Evolutionary conservation across 2,329 filamentous ascomycete species (phyloP).

Genomic region (Hansfordia pulvinata): DNA sequence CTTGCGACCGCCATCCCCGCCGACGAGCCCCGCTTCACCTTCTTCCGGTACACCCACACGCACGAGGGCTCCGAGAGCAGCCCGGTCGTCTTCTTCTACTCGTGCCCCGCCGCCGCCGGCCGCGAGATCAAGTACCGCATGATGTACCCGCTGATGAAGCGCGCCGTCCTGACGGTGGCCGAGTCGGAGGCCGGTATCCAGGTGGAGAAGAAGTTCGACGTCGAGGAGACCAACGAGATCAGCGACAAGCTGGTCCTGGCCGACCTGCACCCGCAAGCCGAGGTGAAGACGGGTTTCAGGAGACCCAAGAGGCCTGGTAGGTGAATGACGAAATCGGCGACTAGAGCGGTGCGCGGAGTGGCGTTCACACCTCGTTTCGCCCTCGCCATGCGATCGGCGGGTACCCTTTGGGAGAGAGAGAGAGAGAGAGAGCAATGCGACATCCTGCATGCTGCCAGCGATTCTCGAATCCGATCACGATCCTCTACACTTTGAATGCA

Average conservation of each 20-base stretch:
- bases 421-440: too few species aligned
- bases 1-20: slow-evolving; percentile 48
- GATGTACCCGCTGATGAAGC: slow-evolving; percentile 65
- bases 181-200: slow-evolving; percentile 50
- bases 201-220: slow-evolving; percentile 58
- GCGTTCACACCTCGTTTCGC: too few species aligned
- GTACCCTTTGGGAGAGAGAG: too few species aligned
- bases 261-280: slow-evolving; percentile 55
- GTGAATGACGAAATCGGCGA: too few species aligned
- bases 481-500: too few species aligned
- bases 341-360: too few species aligned
- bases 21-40: slow-evolving; percentile 62
- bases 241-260: slow-evolving; percentile 50
- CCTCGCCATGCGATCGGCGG: too few species aligned
- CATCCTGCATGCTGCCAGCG: too few species aligned
- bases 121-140: slow-evolving; percentile 72
- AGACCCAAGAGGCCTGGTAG: slow-evolving; percentile 69
- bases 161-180: slow-evolving; percentile 52
- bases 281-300: slow-evolving; percentile 56
- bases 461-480: too few species aligned
- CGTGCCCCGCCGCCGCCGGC: slow-evolving; percentile 52
- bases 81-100: slow-evolving; percentile 70
- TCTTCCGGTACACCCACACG: slow-evolving; percentile 55
- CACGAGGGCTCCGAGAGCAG: slow-evolving; percentile 35
- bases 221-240: slow-evolving; percentile 56